Evolutionary conservation across 2,329 filamentous ascomycete genomes (phyloP).

Genomic region (Penicillium brasilianum): DNA sequence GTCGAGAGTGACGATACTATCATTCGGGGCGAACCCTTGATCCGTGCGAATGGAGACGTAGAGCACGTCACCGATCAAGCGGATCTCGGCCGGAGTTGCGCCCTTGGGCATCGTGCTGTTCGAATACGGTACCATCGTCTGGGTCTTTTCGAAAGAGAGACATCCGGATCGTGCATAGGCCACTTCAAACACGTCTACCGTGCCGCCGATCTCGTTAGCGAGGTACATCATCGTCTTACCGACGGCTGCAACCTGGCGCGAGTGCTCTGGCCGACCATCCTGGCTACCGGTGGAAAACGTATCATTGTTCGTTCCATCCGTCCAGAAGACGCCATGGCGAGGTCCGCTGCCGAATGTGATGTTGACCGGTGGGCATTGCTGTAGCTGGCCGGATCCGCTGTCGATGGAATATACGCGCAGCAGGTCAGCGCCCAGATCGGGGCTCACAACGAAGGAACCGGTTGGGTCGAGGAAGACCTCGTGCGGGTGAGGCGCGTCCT

Average conservation of each 20-base stretch:
- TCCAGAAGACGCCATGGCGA: constrained; percentile 66
- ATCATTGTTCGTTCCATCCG: constrained; percentile 16
- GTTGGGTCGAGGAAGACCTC: constrained; percentile 69
- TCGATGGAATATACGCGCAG: constrained; percentile 65
- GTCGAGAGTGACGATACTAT: constrained; percentile 38
- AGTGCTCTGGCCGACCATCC: constrained; percentile 9
- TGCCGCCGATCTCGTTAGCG: constrained; percentile 63
- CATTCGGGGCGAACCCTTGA: constrained; percentile 33
- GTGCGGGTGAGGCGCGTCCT: constrained; percentile 67
- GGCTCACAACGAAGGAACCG: constrained; percentile 65
- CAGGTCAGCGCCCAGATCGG: constrained; percentile 69
- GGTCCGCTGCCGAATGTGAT: constrained; percentile 64
- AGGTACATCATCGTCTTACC: constrained; percentile 47
- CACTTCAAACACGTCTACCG: constrained; percentile 54
- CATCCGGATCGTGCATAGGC: constrained; percentile 37
- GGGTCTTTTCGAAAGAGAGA: constrained; percentile 31
- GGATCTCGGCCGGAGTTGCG: constrained; percentile 37
- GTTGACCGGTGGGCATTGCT: constrained; percentile 50
- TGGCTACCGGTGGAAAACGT: neutral
- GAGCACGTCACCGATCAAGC: constrained; percentile 26
- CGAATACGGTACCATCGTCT: constrained; percentile 36
- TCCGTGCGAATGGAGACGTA: constrained; percentile 44
- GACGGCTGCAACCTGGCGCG: constrained; percentile 21
- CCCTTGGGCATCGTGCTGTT: constrained; percentile 32
- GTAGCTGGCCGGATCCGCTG: constrained; percentile 49